Base-by-base conservation (phyloP, 208 protist species). In the Leishmania turanica region DNA sequence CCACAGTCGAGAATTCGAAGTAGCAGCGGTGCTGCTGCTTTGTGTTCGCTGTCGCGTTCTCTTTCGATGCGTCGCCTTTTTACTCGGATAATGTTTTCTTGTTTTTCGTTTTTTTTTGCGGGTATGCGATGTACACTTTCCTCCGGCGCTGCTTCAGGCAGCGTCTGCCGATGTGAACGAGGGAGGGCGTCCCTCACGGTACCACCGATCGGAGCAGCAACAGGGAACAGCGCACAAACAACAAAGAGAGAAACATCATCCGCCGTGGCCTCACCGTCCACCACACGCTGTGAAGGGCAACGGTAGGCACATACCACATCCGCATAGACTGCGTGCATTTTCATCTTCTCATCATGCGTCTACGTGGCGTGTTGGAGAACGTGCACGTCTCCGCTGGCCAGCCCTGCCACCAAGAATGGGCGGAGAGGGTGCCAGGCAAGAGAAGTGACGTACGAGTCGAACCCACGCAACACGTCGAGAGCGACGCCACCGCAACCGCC, bases 371-470 rank as follows among this genome's bases (percentile, higher is more conserved):
- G 51, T 15, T 77, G 74, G 54, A 81, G 70, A 0, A 85, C 54
- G 68, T 85, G 81, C 11, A 82, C 78, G 58, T 75, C 78, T 19
- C 85, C 85, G 56, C 69, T 83, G 24, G 88, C 66, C 17, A 89
- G 73, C 5, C 93, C 91, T 24, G 90, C 87, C 8, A 84, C 90
- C 62, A 97, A 58, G n/a, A 90, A 81, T 47, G 87, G 89, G 49
- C 93, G 84, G 34, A 91, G 69, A 0, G 92, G 92, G 77, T 97
- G 92, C 90, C 91, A 97, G 68, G 84, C 79, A 34, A 96, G 15
- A 47, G 91, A 82, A 31, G 89, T 94, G 9, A 90, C 78, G 86
- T 65, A 86, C 76, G 74, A 89, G 74, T 66, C 74, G 27, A 84
- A 51, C 17, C 86, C 84, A 42, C 75, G 69, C 75, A 96, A 19